A percentile compares a stretch with the other conserved stretches of the same genome.
phyloP scores from a whole-genome alignment of 129 eudicot species.

The Cynara cardunculus region DNA sequence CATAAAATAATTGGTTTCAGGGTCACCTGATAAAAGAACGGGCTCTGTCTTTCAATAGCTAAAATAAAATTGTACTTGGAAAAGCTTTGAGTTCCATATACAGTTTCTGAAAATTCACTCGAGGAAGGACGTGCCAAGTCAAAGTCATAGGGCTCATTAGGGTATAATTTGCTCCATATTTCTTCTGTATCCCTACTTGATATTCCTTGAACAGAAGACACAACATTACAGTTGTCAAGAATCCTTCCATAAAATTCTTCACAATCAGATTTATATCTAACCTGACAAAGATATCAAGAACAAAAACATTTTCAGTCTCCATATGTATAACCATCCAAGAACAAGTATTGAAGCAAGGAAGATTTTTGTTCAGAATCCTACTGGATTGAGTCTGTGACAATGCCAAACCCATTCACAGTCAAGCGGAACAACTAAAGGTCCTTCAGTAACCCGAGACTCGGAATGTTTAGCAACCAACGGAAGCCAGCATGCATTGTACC shows the following conservation, averaged over 20 bases:
- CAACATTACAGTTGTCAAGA: constrained; percentile 66
- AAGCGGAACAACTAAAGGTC: constrained; percentile 93
- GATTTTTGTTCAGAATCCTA: constrained; percentile 35
- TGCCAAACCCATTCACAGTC: constrained; percentile 99
- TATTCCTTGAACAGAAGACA: constrained; percentile 61
- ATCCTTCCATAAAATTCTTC: constrained; percentile 73
- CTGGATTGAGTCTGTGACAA: constrained; percentile 98
- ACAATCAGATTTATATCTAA: constrained; percentile 79
- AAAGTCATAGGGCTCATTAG: constrained; percentile 64
- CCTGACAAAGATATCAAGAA: constrained; percentile 37
- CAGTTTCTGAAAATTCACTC: constrained; percentile 23
- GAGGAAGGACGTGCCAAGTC: constrained; percentile 36
- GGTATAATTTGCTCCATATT: constrained; percentile 65
- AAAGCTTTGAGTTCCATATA: constrained; percentile 33
- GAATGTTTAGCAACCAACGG: constrained; percentile 79
- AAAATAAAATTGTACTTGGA: constrained; percentile 72
- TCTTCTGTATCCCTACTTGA: constrained; percentile 58
- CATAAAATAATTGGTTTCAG: neutral
- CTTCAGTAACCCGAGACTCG: constrained; percentile 53
- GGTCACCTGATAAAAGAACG: constrained; percentile 84
- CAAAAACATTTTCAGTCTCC: constrained; percentile 1
- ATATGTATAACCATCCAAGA: neutral
- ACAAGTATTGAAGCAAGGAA: neutral
- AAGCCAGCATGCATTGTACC: constrained; percentile 93
- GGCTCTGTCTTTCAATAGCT: constrained; percentile 78